phyloP scores from a whole-genome alignment of 371 early-diverging fungal genomes.

The Mucor ambiguus region DNA sequence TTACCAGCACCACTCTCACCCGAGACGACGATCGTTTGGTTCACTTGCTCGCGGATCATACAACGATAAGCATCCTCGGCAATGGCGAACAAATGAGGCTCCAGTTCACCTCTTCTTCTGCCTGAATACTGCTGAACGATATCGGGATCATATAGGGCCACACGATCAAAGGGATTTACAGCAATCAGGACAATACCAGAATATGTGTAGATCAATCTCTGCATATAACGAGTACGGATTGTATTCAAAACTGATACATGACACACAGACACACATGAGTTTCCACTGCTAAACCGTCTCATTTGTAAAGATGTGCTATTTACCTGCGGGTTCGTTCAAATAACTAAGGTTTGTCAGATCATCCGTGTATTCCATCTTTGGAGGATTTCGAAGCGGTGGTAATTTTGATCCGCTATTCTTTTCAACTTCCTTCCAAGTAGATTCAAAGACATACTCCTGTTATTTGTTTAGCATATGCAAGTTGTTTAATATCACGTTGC shows the following conservation, averaged over 20 bases:
- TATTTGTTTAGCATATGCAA: not conserved
- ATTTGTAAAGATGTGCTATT: not conserved
- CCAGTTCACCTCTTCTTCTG: constrained; percentile 90
- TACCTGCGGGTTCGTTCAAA: constrained; percentile 89
- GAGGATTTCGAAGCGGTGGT: constrained; percentile 92
- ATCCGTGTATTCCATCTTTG: constrained; percentile 86
- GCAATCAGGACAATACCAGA: constrained; percentile 99
- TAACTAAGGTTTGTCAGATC: constrained; percentile 92
- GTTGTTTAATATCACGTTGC: not conserved
- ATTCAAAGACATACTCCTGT: constrained; percentile 76
- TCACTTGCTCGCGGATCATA: constrained; percentile 89
- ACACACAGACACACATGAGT: too few relatives aligned
- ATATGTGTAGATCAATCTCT: constrained; percentile 97
- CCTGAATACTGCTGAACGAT: constrained; percentile 89
- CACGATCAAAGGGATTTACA: constrained; percentile 95
- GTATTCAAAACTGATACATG: constrained; percentile 76
- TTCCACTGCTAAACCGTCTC: not conserved
- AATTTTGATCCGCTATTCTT: constrained; percentile 66
- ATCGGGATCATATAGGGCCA: constrained; percentile 87
- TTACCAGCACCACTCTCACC: constrained; percentile 99
- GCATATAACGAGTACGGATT: constrained; percentile 84
- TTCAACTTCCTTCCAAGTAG: constrained; percentile 70
- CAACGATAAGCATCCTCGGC: constrained; percentile 97
- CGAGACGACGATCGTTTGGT: constrained; percentile 98
- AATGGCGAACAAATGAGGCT: constrained; percentile 99